Evolutionary conservation across 2,329 filamentous ascomycete genomes (phyloP).

Genomic region (Trichothecium sympodiale): DNA sequence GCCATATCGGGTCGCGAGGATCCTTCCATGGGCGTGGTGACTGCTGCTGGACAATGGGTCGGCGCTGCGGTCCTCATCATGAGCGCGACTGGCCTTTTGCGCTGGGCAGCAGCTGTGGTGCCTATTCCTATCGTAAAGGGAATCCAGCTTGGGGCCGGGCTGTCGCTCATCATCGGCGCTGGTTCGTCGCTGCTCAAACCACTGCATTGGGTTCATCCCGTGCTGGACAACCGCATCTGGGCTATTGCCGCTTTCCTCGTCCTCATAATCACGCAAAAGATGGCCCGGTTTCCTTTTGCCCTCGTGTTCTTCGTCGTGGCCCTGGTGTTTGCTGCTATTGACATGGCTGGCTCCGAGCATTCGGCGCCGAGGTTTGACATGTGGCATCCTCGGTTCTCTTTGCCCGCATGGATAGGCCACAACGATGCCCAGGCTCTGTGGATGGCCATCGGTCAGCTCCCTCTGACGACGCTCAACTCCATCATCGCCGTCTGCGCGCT

Average conservation of each 20-base stretch:
- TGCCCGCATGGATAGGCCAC: conserved; percentile 19
- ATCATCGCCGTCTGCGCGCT: conserved; percentile 79
- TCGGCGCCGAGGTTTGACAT: conserved; percentile 40
- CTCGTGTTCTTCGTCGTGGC: conserved; percentile 61
- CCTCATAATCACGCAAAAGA: conserved; percentile 56
- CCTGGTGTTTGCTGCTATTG: conserved; percentile 47
- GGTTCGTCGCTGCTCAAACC: conserved; percentile 56
- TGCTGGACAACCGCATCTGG: conserved; percentile 71
- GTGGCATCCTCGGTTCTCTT: conserved; percentile 45
- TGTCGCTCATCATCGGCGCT: conserved; percentile 71
- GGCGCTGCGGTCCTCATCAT: conserved; percentile 62
- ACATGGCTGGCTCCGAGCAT: conserved; percentile 18
- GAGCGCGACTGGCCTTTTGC: conserved; percentile 68
- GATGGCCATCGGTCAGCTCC: conserved; percentile 75
- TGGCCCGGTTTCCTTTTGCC: conserved; percentile 65
- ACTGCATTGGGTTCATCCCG: conserved; percentile 56
- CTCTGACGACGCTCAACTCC: conserved; percentile 85
- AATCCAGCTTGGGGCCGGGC: conserved; percentile 84
- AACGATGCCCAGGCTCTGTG: conserved; percentile 24
- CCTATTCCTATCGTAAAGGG: conserved; percentile 86
- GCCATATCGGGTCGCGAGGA: conserved; percentile 61
- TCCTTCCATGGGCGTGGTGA: conserved; percentile 44
- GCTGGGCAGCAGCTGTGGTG: conserved; percentile 60
- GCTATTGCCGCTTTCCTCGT: conserved; percentile 61
- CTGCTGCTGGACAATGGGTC: conserved; percentile 69